Percentiles rank a stretch among this genome's conserved stretches.
Evolutionary conservation across 805 yeast species (phyloP).

Genomic region (Pichia thaimueangensis): DNA sequence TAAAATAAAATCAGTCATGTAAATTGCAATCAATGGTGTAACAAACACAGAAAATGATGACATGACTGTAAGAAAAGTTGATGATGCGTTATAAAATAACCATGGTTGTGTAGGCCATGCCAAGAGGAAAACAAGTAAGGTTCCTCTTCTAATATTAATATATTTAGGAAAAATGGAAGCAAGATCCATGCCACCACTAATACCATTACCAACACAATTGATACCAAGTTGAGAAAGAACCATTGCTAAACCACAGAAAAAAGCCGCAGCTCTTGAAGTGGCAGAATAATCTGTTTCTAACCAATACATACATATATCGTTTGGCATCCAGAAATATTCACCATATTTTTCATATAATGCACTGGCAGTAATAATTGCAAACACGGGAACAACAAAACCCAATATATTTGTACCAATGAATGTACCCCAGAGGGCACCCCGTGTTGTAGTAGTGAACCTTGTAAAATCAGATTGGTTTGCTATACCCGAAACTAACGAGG

Average conservation of each 20-base stretch:
- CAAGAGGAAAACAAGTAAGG: conserved; percentile 31
- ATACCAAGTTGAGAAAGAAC: conserved; percentile 33
- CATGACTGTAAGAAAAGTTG: conserved; percentile 27
- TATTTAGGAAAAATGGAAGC: conserved; percentile 40
- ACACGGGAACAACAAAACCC: conserved; percentile 37
- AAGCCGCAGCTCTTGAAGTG: conserved; percentile 42
- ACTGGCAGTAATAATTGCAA: conserved; percentile 39
- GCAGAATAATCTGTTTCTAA: conserved; percentile 32
- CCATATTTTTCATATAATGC: conserved; percentile 30
- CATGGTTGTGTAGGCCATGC: conserved; percentile 36
- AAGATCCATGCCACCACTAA: conserved; percentile 45
- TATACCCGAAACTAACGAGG: conserved; percentile 21
- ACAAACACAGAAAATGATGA: conserved; percentile 30
- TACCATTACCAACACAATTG: conserved; percentile 33
- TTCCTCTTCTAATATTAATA: conserved; percentile 40
- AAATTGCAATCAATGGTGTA: conserved; percentile 33
- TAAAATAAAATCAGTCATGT: conserved; percentile 33
- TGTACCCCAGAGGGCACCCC: conserved; percentile 18
- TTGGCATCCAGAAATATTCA: conserved; percentile 38
- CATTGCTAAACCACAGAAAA: conserved; percentile 39
- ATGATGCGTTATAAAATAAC: conserved; percentile 31
- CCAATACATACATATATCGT: conserved; percentile 34
- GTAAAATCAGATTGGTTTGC: conserved; percentile 24
- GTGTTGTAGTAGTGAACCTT: conserved; percentile 17
- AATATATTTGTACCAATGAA: conserved; percentile 33